A percentile compares a stretch with the other conserved stretches of the same genome.
Evolutionary conservation across 257 asterid species (phyloP).

Genomic region (Coffea eugenioides): DNA sequence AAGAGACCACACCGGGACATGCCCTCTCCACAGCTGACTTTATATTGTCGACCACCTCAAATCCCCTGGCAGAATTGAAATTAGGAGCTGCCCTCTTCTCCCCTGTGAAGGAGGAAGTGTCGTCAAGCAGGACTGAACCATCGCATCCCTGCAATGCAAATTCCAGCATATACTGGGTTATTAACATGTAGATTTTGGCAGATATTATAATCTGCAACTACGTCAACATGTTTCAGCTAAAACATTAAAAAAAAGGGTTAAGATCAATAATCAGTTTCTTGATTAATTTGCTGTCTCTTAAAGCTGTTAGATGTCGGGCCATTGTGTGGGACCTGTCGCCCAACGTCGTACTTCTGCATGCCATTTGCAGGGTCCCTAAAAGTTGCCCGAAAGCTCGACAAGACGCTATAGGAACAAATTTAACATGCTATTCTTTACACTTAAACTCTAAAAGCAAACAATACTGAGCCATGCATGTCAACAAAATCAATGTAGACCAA

Average conservation of each 20-base stretch:
- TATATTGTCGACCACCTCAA: conserved; percentile 68
- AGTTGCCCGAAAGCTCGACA: background rate
- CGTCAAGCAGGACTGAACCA: conserved; percentile 84
- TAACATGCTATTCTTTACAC: too few species aligned
- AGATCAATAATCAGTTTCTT: background rate
- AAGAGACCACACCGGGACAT: conserved; percentile 71
- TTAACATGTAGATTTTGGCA: too few species aligned
- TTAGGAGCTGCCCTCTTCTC: conserved; percentile 76
- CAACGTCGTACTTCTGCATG: background rate
- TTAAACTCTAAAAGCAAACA: too few species aligned
- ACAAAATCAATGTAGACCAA: background rate
- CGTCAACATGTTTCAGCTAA: background rate
- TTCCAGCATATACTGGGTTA: background rate
- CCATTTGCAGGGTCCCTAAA: background rate
- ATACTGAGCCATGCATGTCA: background rate
- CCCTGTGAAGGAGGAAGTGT: conserved; percentile 68
- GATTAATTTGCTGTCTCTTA: background rate
- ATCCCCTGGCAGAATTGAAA: conserved; percentile 69
- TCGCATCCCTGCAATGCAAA: conserved; percentile 67
- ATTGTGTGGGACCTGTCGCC: background rate
- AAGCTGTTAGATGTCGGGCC: background rate
- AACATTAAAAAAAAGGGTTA: too few species aligned
- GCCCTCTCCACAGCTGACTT: conserved; percentile 71
- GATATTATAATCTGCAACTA: too few species aligned
- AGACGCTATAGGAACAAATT: background rate